A percentile compares a stretch with the other conserved stretches of the same genome.
These are phyloP conservation scores for Harrya chromipes DNA, from an alignment of 768 basidiomycete species.

Conservation along the genomic window DNA sequence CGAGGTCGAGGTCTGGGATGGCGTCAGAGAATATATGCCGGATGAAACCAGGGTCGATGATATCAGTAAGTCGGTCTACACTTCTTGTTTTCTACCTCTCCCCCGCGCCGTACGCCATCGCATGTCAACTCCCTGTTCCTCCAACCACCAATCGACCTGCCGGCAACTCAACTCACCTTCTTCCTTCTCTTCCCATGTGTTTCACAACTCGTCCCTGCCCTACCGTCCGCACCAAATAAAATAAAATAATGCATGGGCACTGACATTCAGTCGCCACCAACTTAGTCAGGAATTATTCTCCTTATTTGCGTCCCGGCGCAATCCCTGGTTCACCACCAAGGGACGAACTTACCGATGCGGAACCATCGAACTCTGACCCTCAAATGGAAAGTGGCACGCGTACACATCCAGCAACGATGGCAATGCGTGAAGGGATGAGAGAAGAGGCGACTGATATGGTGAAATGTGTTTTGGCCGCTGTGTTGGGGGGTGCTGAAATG, in stretches of 20 bases:
- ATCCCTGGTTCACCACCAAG: constrained; percentile 11
- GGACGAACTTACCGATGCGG: constrained; percentile 7
- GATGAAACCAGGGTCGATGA: constrained; percentile 69
- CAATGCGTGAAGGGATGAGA: constrained; percentile 60
- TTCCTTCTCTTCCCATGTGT: constrained; percentile 24
- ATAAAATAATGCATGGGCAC: constrained; percentile 45
- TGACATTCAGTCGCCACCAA: constrained; percentile 80
- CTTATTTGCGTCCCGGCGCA: constrained; percentile 55
- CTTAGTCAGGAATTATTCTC: constrained; percentile 91
- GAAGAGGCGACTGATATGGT: constrained; percentile 76
- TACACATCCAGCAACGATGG: constrained; percentile 65
- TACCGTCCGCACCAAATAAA: constrained; percentile 20
- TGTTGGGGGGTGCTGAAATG: constrained; percentile 35
- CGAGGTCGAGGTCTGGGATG: constrained; percentile 67
- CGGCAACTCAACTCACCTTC: constrained; percentile 23
- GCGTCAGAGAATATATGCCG: constrained; percentile 71
- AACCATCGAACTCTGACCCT: constrained; percentile 30
- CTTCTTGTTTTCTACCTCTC: constrained; percentile 19
- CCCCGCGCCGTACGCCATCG: constrained; percentile 20
- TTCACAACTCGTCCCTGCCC: constrained; percentile 31
- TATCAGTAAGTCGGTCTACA: constrained; percentile 65
- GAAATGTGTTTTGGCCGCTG: constrained; percentile 41
- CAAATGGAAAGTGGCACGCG: constrained; percentile 41
- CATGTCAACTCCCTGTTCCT: constrained; percentile 13
- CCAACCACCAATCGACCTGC: constrained; percentile 26